Conservation (phyloP, 2,329 filamentous ascomycete species). For the Hypoxylon rubiginosum region DNA sequence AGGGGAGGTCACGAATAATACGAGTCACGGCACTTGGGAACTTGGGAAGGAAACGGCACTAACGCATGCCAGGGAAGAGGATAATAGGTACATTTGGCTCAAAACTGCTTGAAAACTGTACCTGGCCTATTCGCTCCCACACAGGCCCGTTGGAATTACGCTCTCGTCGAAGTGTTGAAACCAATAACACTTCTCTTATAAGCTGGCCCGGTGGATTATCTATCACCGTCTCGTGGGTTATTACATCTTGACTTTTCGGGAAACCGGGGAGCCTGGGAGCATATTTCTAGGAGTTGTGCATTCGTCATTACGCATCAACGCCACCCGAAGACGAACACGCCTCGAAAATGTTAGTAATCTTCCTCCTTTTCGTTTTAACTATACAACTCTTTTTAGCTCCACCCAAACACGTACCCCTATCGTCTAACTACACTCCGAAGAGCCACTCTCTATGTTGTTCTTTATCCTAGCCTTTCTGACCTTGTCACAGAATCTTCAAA, state of each 20-base stretch:
- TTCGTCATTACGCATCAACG: neutral
- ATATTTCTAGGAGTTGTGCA: neutral
- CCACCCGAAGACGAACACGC: conserved; percentile 9
- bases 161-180: conserved; percentile 2
- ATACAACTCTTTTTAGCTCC: neutral
- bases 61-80: conserved; percentile 25
- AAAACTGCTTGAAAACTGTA: conserved; percentile 12
- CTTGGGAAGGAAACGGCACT: conserved; percentile 11
- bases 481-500: neutral
- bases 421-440: conserved; percentile 6
- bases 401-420: neutral
- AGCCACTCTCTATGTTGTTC: neutral
- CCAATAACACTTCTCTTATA: conserved; percentile 16
- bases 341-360: conserved; percentile 22
- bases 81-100: conserved; percentile 15
- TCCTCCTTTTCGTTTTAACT: conserved; percentile 6
- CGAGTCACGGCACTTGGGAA: conserved; percentile 6
- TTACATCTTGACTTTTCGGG: neutral
- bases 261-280: neutral
- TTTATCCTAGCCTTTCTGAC: neutral
- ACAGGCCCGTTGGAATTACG: conserved; percentile 5
- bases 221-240: neutral
- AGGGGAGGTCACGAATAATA: conserved; percentile 13
- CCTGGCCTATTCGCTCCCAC: conserved; percentile 1
- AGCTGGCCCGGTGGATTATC: conserved; percentile 16